Percentiles rank a stretch among this genome's conserved stretches.
These are phyloP conservation scores for Entophlyctis luteolus DNA, from an alignment of 192 early-diverging fungal genomes.

Conservation along the genomic window DNA sequence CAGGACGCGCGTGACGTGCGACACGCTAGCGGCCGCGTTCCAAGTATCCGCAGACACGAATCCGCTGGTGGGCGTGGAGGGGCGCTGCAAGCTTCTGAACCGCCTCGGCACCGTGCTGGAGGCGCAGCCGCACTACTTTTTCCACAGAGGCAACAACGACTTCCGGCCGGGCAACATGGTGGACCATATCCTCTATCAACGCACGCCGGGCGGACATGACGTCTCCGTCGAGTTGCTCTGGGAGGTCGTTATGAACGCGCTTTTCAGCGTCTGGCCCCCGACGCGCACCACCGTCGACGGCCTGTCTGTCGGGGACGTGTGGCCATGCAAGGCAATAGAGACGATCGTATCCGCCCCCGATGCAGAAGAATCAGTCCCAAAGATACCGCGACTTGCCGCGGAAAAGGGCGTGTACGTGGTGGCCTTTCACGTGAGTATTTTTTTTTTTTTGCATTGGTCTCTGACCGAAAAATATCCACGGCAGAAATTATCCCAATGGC, in stretches of 20 bases:
- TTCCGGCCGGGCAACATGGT: constrained; percentile 83
- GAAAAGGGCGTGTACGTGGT: neutral
- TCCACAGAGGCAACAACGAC: constrained; percentile 31
- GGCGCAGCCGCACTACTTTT: constrained; percentile 1
- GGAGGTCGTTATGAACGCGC: constrained; percentile 71
- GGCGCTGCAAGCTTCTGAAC: constrained; percentile 67
- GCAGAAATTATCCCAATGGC: constrained; percentile 92
- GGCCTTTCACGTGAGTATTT: neutral
- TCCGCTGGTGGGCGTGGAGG: constrained; percentile 74
- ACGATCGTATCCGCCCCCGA: constrained; percentile 2
- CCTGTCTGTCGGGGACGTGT: constrained; percentile 82
- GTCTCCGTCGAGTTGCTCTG: constrained; percentile 71
- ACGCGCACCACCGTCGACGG: constrained; percentile 74
- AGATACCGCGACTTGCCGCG: neutral
- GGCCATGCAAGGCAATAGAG: constrained; percentile 66
- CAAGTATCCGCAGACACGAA: constrained; percentile 77
- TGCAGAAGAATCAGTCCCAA: neutral
- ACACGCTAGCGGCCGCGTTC: constrained; percentile 61
- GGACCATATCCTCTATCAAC: constrained; percentile 69
- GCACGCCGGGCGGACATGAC: constrained; percentile 28
- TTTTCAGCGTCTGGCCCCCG: constrained; percentile 82
- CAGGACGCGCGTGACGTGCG: constrained; percentile 37
- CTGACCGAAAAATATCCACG: constrained; percentile 62
- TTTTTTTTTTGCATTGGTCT: constrained; percentile 29
- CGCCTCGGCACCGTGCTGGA: constrained; percentile 58